Percentiles rank a stretch among this genome's conserved stretches.
Evolutionary conservation across 129 eudicot species (phyloP).

Genomic region (Dittrichia graveolens): DNA sequence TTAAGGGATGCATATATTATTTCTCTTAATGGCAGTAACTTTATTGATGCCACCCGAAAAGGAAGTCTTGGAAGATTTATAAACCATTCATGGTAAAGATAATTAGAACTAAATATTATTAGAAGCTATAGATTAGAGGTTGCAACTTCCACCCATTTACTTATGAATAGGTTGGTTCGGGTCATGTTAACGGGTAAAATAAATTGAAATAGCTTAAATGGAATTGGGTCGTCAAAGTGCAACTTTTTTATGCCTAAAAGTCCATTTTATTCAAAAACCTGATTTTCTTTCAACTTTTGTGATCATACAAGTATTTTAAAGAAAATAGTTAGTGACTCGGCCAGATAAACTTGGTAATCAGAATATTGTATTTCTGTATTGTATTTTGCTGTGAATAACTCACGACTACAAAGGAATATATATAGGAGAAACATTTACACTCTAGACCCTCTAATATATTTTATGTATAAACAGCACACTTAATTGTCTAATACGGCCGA

Average conservation of each 20-base stretch:
- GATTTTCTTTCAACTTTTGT: neutral
- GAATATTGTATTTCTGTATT: too few relatives aligned
- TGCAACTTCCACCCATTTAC: slow-evolving; percentile 1
- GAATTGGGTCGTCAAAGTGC: neutral
- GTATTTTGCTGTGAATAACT: too few relatives aligned
- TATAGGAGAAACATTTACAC: too few relatives aligned
- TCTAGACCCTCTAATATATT: too few relatives aligned
- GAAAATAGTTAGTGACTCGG: too few relatives aligned
- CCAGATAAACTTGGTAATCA: too few relatives aligned
- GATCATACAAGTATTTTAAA: neutral
- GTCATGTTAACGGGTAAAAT: neutral
- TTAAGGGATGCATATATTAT: slow-evolving; percentile 85
- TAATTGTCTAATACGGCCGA: too few relatives aligned
- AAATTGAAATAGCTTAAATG: neutral
- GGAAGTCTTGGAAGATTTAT: slow-evolving; percentile 95
- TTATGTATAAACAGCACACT: too few relatives aligned
- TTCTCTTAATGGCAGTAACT: slow-evolving; percentile 66
- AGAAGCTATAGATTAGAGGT: slow-evolving; percentile 14
- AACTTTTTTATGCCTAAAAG: neutral
- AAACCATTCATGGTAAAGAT: slow-evolving; percentile 88
- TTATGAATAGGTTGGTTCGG: neutral
- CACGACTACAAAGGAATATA: too few relatives aligned
- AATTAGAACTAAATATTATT: slow-evolving; percentile 20
- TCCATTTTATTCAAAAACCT: neutral
- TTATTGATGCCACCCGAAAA: slow-evolving; percentile 86